Evolutionary conservation across 176 grass and related monocot species (phyloP), one percentile per base, ranked within the genome.

Genomic region (Musa beccarii): DNA sequence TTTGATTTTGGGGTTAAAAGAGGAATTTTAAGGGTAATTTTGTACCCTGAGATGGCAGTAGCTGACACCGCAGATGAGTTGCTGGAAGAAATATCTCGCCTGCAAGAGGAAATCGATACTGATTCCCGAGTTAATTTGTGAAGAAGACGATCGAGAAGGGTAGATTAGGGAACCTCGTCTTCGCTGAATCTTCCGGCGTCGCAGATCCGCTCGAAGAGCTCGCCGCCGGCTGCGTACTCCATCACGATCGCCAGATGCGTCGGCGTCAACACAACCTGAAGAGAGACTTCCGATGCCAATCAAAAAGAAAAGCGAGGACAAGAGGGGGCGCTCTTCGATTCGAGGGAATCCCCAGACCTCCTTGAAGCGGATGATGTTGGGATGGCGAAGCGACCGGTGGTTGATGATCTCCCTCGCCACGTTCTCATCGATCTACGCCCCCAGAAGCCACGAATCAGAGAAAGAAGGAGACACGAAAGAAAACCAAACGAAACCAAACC

Each of bases 231-330:
- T 17, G 68, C 68, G 49, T 51, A 70, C 49, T 70, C 68, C 68
- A 70, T 70, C 8, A 70, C 68, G 68, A 70, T 70, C 68, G 68
- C 68, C 34, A 70, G 68, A 70, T 70, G 68, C 68, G 68, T 70
- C 17, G 68, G 68, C 34, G 68, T 70, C 68, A 70, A 20, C 9
- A 70, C 49, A 51, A 70, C 68, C 68, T 70, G 68, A 22, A 66
- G 3, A 70, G 21, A 13, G 2, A 21, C 52, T 51, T 69, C 68
- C 34, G 63, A 28, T 17, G 20, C 19, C 34, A 4, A 51, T 34
- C 14, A 16, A 13, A 69, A 51, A 19, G 15, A 50, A 17, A 69
- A 51, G 20, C 9, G 15, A 69, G 19, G 15, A 19, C 66, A 20
- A 51, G 11, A 25, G 11, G 4, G 34, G 34, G 34, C 4, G 34